Evolutionary conservation across 176 grass and related monocot genomes (phyloP), one percentile per base, ranked within the genome.

Genomic region (Musa beccarii): DNA sequence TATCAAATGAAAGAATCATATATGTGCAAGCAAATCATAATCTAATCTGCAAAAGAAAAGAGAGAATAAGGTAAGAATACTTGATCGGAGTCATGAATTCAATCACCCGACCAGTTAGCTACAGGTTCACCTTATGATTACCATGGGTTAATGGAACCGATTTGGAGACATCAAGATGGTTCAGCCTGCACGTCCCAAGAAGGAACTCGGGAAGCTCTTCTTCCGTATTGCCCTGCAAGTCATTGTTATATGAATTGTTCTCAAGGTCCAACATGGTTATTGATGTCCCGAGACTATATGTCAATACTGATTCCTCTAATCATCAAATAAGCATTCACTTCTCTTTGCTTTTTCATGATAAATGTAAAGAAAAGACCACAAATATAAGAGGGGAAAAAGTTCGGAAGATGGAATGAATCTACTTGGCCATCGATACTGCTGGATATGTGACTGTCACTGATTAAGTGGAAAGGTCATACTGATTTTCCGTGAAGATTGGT

Each of bases 151-250:
- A 94, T 87, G 91, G 83, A 65, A 95, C 85, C 17, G 96, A 77
- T 85, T 92, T 99, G 50, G 91, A 76, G 75, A 89, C 91, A 67
- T 99, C 96, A 49, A 99, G 81, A 69, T 92, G 87, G 80, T 95
- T 95, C 74, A 99, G 63, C 22, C 96, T 72, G 81, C 91, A 95
- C 19, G 96, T 99, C 53, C 96, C 96, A 1, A 99, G 83, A 59
- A 95, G 88, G 79, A 92, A 83, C 81, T 95, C 96, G 13, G 91
- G 96, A 49, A 99, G 90, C 83, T 99, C 95, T 83, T 99, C 96
- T 73, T 88, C 71, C 0, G 96, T 92, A 71, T 95, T 99, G n/a
- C 96, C 95, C 96, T 99, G 88, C 78, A 84, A 23, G 2, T 22
- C n/a, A 28, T 74, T 9, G 20, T 71, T 11, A 26, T 15, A 54